Evolutionary conservation across 2,329 filamentous ascomycete species (phyloP).

Genomic region (Coniella lustricola): DNA sequence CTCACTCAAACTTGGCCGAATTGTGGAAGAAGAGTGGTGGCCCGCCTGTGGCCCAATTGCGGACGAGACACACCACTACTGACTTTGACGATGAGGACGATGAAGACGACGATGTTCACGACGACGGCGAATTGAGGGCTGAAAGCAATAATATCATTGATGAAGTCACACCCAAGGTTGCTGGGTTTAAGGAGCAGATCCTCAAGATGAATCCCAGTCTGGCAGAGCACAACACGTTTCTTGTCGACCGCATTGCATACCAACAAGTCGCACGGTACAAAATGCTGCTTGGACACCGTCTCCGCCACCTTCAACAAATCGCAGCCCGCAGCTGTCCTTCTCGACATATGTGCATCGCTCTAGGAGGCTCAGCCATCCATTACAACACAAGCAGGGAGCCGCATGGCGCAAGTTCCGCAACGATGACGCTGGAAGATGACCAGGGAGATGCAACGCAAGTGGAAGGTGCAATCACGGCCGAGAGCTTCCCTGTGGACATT

Average conservation of each 20-base stretch:
- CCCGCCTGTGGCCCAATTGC: conserved; percentile 44
- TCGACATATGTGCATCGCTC: conserved; percentile 54
- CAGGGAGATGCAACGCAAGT: conserved; percentile 61
- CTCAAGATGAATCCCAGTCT: conserved; percentile 67
- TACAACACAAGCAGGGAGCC: conserved; percentile 54
- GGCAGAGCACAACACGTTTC: conserved; percentile 44
- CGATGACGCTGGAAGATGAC: conserved; percentile 45
- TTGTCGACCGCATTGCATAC: conserved; percentile 75
- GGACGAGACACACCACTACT: conserved; percentile 25
- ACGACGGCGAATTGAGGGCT: conserved; percentile 55
- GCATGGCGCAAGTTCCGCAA: conserved; percentile 50
- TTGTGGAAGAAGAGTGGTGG: conserved; percentile 49
- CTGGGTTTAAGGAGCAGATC: conserved; percentile 72
- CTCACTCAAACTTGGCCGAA: conserved; percentile 38
- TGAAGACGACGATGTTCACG: conserved; percentile 40
- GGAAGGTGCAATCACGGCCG: conserved; percentile 62
- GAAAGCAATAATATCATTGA: conserved; percentile 57
- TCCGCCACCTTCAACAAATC: conserved; percentile 61
- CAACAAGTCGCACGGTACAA: conserved; percentile 79
- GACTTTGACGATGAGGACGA: conserved; percentile 37
- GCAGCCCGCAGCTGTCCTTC: conserved; percentile 50
- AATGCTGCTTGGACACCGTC: conserved; percentile 59
- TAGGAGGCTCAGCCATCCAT: conserved; percentile 58
- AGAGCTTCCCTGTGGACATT: conserved; percentile 74
- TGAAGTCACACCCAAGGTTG: conserved; percentile 62